A percentile compares a stretch with the other conserved stretches of the same genome.
Conservation (phyloP, 2,329 filamentous ascomycete genomes). For the Malbranchea cinnamomea region DNA sequence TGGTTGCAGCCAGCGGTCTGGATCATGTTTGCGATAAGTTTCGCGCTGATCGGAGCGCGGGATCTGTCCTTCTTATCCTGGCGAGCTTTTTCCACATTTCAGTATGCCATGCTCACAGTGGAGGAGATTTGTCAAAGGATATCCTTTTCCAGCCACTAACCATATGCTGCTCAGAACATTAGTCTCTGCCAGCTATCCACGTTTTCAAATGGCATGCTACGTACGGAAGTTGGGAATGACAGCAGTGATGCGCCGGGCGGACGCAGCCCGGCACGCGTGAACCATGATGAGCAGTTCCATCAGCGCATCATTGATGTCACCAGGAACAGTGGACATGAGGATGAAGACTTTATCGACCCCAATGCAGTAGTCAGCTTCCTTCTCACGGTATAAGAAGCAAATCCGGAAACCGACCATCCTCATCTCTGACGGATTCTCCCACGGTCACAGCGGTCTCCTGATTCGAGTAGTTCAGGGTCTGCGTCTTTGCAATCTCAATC, state of each 20-base stretch:
- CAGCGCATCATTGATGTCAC: slow-evolving; percentile 88
- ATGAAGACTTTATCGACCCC: too few species aligned
- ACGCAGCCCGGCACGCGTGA: slow-evolving; percentile 92
- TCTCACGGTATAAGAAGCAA: too few species aligned
- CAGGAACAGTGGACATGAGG: slow-evolving; percentile 83
- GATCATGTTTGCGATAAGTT: slow-evolving; percentile 84
- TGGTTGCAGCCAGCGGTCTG: slow-evolving; percentile 94
- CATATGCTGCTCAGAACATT: too few species aligned
- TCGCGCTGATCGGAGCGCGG: slow-evolving; percentile 88
- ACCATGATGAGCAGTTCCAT: slow-evolving; percentile 97
- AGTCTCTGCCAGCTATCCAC: too few species aligned
- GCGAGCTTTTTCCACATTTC: too few species aligned
- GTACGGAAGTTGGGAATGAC: slow-evolving; percentile 88
- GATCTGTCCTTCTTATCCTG: slow-evolving; percentile 98
- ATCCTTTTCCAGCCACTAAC: too few species aligned
- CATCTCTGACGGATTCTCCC: slow-evolving; percentile 87
- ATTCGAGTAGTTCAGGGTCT: slow-evolving; percentile 44
- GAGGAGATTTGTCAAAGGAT: too few species aligned
- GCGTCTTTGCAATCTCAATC: slow-evolving; percentile 44
- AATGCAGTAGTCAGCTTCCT: too few species aligned
- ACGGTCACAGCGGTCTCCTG: slow-evolving; percentile 88
- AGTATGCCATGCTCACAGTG: too few species aligned
- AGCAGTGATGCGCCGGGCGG: slow-evolving; percentile 81
- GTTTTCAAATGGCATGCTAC: too few species aligned
- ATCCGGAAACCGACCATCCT: slow-evolving; percentile 58